Evolutionary conservation across 164 flowering plant genomes (phyloP).

Genomic region (Brasenia schreberi): DNA sequence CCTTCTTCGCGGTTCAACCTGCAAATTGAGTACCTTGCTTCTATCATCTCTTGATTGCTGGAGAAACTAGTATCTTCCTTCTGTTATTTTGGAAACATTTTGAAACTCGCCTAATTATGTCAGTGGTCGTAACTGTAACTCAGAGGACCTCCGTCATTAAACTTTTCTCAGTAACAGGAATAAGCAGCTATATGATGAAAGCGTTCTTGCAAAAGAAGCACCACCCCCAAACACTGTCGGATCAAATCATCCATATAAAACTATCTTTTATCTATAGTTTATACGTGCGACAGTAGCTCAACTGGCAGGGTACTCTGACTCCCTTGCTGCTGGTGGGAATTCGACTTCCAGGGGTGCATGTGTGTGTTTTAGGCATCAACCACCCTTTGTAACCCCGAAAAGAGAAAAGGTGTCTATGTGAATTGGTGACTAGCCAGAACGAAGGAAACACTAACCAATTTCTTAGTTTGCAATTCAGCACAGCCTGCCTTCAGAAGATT

Average conservation of each 20-base stretch:
- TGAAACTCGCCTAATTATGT: too few species aligned
- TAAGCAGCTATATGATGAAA: background rate
- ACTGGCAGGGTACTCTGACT: background rate
- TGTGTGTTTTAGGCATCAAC: background rate
- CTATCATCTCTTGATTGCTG: background rate
- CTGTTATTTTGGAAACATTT: too few species aligned
- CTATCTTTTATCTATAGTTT: background rate
- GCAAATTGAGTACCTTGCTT: slow-evolving; percentile 6
- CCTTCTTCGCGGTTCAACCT: slow-evolving; percentile 32
- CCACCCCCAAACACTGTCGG: too few species aligned
- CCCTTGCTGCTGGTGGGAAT: background rate
- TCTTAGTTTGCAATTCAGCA: slow-evolving; percentile 17
- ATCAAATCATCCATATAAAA: too few species aligned
- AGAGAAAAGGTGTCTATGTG: background rate
- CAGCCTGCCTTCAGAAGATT: slow-evolving; percentile 56
- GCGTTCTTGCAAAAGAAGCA: background rate
- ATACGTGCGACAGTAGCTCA: background rate
- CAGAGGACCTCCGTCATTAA: too few species aligned
- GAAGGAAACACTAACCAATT: slow-evolving; percentile 27
- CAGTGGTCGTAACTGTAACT: too few species aligned
- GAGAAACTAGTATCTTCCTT: background rate
- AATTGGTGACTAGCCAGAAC: too few species aligned
- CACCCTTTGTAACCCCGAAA: background rate
- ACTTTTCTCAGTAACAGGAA: too few species aligned
- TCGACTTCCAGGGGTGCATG: background rate